Conservation (phyloP, 306 rosid genomes). For the barrel medic (Medicago truncatula) region DNA sequence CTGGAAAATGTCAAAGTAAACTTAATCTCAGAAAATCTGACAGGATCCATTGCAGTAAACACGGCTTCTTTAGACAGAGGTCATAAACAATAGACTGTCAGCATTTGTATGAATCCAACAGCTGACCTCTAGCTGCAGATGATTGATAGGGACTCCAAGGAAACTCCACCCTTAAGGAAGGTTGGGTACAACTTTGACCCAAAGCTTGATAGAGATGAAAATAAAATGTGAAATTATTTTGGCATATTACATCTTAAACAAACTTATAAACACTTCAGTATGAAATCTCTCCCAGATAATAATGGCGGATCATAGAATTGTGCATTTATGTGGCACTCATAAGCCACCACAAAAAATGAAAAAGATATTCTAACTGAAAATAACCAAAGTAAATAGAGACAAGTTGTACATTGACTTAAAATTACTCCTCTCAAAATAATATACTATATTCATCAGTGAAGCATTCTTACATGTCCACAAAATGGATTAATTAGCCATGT, state of each 20-base stretch:
- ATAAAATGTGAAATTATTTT: conserved; percentile 18
- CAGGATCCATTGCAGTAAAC: neutral
- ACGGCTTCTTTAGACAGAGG: neutral
- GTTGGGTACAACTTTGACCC: neutral
- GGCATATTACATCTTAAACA: conserved; percentile 1
- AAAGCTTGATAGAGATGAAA: neutral
- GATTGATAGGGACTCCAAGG: neutral
- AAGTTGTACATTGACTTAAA: neutral
- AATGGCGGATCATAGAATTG: neutral
- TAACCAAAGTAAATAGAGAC: neutral
- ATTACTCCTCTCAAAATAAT: conserved; percentile 19
- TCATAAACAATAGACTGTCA: neutral
- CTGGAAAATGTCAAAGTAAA: neutral
- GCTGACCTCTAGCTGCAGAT: neutral
- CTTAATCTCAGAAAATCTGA: neutral
- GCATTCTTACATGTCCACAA: conserved; percentile 8
- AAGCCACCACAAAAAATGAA: neutral
- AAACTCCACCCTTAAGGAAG: neutral
- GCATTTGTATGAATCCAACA: neutral
- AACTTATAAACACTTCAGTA: conserved; percentile 6
- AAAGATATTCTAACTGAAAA: neutral
- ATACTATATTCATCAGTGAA: conserved; percentile 31
- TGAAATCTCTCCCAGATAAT: neutral
- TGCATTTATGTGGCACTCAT: neutral
- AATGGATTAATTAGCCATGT: neutral